A percentile compares a stretch with the other conserved stretches of the same genome.
phyloP scores from a whole-genome alignment of 1,284 basidiomycete genomes.

The Naganishia sp. region DNA sequence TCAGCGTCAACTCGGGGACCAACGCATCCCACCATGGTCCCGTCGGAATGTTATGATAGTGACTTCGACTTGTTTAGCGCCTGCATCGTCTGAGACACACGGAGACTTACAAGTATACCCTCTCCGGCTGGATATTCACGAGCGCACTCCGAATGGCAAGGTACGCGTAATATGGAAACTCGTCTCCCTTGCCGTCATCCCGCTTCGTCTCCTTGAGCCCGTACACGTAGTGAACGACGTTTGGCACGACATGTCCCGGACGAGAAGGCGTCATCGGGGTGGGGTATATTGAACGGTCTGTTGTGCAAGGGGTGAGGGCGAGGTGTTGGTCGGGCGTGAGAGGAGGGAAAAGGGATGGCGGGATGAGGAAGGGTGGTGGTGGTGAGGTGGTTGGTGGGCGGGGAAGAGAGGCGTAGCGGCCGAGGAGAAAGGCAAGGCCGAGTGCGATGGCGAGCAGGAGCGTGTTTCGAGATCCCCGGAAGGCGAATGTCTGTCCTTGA shows the following conservation, averaged over 20 bases:
- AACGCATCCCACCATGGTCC: constrained; percentile 54
- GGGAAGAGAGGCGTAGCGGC: neutral
- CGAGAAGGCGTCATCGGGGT: constrained; percentile 41
- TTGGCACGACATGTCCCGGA: constrained; percentile 48
- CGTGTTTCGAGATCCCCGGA: neutral
- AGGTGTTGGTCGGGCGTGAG: constrained; percentile 29
- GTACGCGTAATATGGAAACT: constrained; percentile 56
- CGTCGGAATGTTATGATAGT: constrained; percentile 51
- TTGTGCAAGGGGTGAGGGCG: constrained; percentile 41
- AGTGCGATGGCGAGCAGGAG: constrained; percentile 5
- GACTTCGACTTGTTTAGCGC: constrained; percentile 37
- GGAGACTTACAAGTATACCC: constrained; percentile 50
- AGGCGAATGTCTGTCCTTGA: neutral
- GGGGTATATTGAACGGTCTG: constrained; percentile 36
- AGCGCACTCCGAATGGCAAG: constrained; percentile 54
- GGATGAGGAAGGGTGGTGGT: constrained; percentile 41
- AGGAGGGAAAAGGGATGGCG: constrained; percentile 37
- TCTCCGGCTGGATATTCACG: constrained; percentile 52
- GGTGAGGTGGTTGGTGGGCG: constrained; percentile 21
- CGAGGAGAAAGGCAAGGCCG: constrained; percentile 18
- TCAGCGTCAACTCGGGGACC: constrained; percentile 46
- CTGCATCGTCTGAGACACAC: neutral
- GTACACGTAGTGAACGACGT: constrained; percentile 54
- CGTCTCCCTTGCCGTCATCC: constrained; percentile 37
- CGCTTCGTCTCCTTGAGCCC: constrained; percentile 44